Evolutionary conservation across 73 alveolate genomes (phyloP), one percentile per base, ranked within the genome.

Genomic region (Tetrahymena thermophila): DNA sequence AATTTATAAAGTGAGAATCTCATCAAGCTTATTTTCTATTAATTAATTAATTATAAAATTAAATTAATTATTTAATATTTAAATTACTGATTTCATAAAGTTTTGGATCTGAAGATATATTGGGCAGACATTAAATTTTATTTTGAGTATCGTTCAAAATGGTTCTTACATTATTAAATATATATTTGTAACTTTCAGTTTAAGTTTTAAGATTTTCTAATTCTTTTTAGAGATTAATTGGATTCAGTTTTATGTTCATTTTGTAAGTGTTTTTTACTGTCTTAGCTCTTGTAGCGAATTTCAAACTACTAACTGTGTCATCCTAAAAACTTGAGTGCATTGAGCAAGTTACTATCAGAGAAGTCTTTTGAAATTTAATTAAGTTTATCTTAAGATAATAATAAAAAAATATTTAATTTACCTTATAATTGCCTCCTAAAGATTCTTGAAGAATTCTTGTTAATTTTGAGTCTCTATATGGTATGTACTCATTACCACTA

Each of bases 401-500:
- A 25, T 71, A n/a, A 28, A 31, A 71, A 23, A 28, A 25, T 28
- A 71, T 23, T 71, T 3, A 31, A 71, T 71, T 71, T 1, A 71
- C 89, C 96, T 97, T 97, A 96, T 94, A 97, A 94, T 97, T 97
- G 13, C 99, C 99, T n/a, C 99, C 99, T 37, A 97, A 94, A 50
- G 97, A 94, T 95, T 97, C 99, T 95, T 97, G 94, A 43, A 97
- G 95, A 34, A 97, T 96, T 57, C 99, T 95, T 11, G 99, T 97
- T 38, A 97, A 94, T 96, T 97, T 97, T 34, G 98, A 95, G 94
- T 97, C 99, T 40, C 99, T 94, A 85, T 85, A 97, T 25, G 99
- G 99, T 3, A 97, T 94, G 93, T 97, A 97, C 1, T 97, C 99
- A 16, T 94, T 34, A 23, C 96, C 96, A 10, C 93, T 56, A 37